These are phyloP conservation scores for Chalciporus sp. DNA, from an alignment of 1,284 basidiomycete species.

Conservation along the genomic window DNA sequence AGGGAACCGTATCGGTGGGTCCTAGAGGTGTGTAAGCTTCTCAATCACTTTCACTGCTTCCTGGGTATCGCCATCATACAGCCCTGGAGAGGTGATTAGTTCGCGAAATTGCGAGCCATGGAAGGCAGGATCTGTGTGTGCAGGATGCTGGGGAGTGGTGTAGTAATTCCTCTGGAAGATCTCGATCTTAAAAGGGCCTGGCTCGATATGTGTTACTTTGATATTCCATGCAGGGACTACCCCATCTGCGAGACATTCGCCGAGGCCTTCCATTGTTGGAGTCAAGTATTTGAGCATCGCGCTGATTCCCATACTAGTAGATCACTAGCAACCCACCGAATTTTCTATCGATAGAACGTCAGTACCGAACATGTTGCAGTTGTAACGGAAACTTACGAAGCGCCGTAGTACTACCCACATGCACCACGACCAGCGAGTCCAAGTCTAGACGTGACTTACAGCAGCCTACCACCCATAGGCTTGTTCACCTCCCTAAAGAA, in stretches of 20 bases:
- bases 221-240: constrained; percentile 26
- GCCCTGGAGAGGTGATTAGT: not conserved
- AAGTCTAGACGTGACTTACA: constrained; percentile 30
- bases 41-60: constrained; percentile 24
- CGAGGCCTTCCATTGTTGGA: constrained; percentile 22
- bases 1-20: constrained; percentile 22
- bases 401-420: constrained; percentile 4
- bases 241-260: constrained; percentile 14
- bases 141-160: constrained; percentile 17
- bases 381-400: constrained; percentile 6
- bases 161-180: constrained; percentile 5
- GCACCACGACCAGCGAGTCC: constrained; percentile 1
- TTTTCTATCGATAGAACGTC: constrained; percentile 3
- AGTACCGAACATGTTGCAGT: not conserved
- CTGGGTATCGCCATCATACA: constrained; percentile 16
- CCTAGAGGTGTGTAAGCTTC: constrained; percentile 17
- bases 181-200: constrained; percentile 27
- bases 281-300: not conserved
- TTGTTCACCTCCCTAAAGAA: constrained; percentile 39
- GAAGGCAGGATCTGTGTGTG: constrained; percentile 18
- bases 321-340: not conserved
- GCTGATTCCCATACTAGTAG: too few relatives aligned
- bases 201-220: constrained; percentile 23
- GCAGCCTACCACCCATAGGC: constrained; percentile 30
- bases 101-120: constrained; percentile 8